Percentiles rank a stretch among this genome's conserved stretches.
Conservation (phyloP, 1,284 basidiomycete species). For the Puccinia novopanici region DNA sequence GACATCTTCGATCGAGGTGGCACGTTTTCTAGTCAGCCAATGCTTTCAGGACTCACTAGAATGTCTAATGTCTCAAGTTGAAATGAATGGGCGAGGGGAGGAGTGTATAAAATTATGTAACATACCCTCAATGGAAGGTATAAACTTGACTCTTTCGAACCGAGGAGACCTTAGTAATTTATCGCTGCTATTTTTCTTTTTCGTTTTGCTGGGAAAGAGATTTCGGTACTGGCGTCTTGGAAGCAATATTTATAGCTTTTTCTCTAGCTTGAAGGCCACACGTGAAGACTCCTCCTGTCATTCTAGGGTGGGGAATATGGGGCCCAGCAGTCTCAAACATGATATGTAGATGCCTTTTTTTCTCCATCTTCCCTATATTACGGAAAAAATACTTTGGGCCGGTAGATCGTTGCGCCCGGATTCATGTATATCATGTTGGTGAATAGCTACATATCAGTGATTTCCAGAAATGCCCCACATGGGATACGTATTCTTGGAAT, state of each 20-base stretch:
- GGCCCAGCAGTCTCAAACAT: not conserved
- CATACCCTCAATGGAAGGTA: too few relatives aligned
- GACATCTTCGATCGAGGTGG: constrained; percentile 6
- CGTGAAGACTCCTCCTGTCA: not conserved
- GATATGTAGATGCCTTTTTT: not conserved
- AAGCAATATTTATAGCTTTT: not conserved
- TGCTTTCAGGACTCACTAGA: not conserved
- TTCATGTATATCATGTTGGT: not conserved
- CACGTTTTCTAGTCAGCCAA: not conserved
- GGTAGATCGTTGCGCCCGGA: not conserved
- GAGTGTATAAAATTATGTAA: too few relatives aligned
- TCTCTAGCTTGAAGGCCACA: not conserved
- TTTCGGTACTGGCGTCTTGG: not conserved
- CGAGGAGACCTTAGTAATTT: too few relatives aligned
- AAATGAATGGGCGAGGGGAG: not conserved
- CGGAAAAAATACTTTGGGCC: constrained; percentile 4
- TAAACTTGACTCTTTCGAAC: not conserved
- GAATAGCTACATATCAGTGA: constrained; percentile 1
- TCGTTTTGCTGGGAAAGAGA: not conserved
- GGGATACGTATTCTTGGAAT: not conserved
- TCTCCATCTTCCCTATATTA: not conserved
- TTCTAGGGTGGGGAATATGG: not conserved
- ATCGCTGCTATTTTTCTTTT: not conserved
- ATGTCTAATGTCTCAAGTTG: not conserved
- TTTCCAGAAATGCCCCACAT: constrained; percentile 2